A percentile compares a stretch with the other conserved stretches of the same genome.
phyloP scores from a whole-genome alignment of 2,329 filamentous ascomycete genomes.

The Curvularia verruculosa region DNA sequence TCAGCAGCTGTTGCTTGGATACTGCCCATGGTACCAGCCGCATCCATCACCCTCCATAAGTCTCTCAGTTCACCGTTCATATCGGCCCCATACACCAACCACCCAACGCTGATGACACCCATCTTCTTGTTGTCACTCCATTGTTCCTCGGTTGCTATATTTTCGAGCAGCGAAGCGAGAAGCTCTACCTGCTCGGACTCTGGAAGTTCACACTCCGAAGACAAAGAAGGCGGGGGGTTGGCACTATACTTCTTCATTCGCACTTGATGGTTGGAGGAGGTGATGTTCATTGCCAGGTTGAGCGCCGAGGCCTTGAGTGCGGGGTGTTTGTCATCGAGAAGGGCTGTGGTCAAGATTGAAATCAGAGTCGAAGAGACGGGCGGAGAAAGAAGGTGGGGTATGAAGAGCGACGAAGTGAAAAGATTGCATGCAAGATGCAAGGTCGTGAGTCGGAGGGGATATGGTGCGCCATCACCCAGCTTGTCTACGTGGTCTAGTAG shows the following conservation, averaged over 20 bases:
- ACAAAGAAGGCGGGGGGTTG: slow-evolving; percentile 20
- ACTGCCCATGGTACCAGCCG: slow-evolving; percentile 64
- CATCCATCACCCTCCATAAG: slow-evolving; percentile 78
- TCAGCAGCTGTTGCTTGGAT: slow-evolving; percentile 32
- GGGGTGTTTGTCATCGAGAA: slow-evolving; percentile 76
- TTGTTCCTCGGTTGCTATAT: slow-evolving; percentile 61
- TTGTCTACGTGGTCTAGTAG: slow-evolving; percentile 62
- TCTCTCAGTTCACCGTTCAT: slow-evolving; percentile 78
- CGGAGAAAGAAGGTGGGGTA: slow-evolving; percentile 63
- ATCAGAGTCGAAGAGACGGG: slow-evolving; percentile 62
- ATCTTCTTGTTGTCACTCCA: slow-evolving; percentile 75
- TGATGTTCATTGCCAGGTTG: slow-evolving; percentile 82
- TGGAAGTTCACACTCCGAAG: slow-evolving; percentile 54
- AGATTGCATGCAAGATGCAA: slow-evolving; percentile 85
- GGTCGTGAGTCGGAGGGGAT: slow-evolving; percentile 81
- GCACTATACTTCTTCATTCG: slow-evolving; percentile 60
- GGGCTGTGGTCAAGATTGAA: slow-evolving; percentile 75
- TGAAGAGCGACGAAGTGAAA: slow-evolving; percentile 76
- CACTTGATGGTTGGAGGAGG: slow-evolving; percentile 70
- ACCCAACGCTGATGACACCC: slow-evolving; percentile 75
- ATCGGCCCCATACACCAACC: slow-evolving; percentile 73
- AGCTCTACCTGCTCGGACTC: slow-evolving; percentile 81
- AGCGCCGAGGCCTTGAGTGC: slow-evolving; percentile 82
- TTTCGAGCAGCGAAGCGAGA: slow-evolving; percentile 79
- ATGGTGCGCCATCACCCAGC: slow-evolving; percentile 66